phyloP scores from a whole-genome alignment of 164 flowering plant genomes.

The Vitis amurensis region DNA sequence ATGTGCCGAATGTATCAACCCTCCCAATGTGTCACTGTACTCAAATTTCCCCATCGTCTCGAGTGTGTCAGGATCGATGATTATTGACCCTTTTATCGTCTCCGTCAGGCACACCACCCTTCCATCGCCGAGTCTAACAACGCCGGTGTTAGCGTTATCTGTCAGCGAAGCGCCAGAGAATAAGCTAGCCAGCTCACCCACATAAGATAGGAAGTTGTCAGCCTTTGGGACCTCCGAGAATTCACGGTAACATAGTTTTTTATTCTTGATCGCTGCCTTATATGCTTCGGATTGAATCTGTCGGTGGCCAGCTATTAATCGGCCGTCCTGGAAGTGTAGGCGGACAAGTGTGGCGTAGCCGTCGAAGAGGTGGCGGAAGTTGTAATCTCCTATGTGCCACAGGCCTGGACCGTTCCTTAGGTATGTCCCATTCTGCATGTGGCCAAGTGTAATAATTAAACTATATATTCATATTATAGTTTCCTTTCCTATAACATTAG shows the following conservation, averaged over 20 bases:
- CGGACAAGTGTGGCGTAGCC: conserved; percentile 89
- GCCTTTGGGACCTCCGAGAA: conserved; percentile 85
- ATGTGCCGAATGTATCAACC: conserved; percentile 89
- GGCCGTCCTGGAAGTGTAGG: conserved; percentile 72
- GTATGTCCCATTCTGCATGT: conserved; percentile 87
- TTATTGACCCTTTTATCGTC: conserved; percentile 84
- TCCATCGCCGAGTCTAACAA: conserved; percentile 78
- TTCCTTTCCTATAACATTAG: neutral
- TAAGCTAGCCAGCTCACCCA: conserved; percentile 70
- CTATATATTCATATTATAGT: neutral
- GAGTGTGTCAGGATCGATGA: conserved; percentile 69
- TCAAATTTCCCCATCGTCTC: conserved; percentile 81
- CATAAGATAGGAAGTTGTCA: conserved; percentile 59
- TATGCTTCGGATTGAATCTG: conserved; percentile 90
- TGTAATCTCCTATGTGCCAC: conserved; percentile 85
- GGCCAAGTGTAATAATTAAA: neutral
- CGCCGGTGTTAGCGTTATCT: conserved; percentile 96
- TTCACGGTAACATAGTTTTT: conserved; percentile 78
- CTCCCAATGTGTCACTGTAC: conserved; percentile 62
- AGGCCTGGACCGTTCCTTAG: conserved; percentile 92
- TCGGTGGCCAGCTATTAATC: conserved; percentile 69
- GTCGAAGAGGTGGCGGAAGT: conserved; percentile 94
- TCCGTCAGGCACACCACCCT: conserved; percentile 92
- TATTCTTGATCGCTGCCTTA: conserved; percentile 68
- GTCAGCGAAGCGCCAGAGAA: conserved; percentile 91